Base-by-base conservation (phyloP, 495 filamentous ascomycete genomes). In the Xylaria intraflava region DNA sequence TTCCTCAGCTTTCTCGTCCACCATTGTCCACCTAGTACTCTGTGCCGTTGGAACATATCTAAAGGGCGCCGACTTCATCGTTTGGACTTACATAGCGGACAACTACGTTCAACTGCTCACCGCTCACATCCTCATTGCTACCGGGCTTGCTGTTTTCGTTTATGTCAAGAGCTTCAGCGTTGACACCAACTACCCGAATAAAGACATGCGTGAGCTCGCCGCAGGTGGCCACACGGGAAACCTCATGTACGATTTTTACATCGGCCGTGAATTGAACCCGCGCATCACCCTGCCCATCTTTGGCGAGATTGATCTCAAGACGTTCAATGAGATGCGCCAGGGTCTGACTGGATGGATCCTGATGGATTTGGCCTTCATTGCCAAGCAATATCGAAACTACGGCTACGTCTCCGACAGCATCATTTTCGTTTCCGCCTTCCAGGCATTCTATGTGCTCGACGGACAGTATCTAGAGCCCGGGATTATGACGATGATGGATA, bases 231-330 rank as follows among this genome's bases (percentile, higher is more conserved):
- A 86, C 59, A 83, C 83, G 12, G 94, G 93, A 47, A 97, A 95
- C 64, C 69, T 86, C 44, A 69, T 97, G 29, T 96, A 97, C 69
- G 92, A 97, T 70, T 97, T 88, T 79, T 98, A 89, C 73, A 97
- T 97, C 58, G 93, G 93, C 17, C 89, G 93, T 31, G 93, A 97
- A 65, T 84, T 97, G 52, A 98, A 97, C 72, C 92, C 94, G 7
- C 90, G 90, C 26, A 68, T 97, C 44, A 81, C 76, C 4, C 62
- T 95, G 11, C 90, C 90, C 2, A 65, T 92, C 46, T 74, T 93
- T 19, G 87, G 88, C 58, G 84, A 85, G 43, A 79, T 96, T 43
- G 94, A 98, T 62, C 86, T 98, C 67, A 96, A 96, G 71, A 76
- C 83, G 44, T 96, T 83, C 64, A 88, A 85, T 72, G 93, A 98